phyloP scores from a whole-genome alignment of 805 yeast genomes.

The Zygoascus bituminiphila region DNA sequence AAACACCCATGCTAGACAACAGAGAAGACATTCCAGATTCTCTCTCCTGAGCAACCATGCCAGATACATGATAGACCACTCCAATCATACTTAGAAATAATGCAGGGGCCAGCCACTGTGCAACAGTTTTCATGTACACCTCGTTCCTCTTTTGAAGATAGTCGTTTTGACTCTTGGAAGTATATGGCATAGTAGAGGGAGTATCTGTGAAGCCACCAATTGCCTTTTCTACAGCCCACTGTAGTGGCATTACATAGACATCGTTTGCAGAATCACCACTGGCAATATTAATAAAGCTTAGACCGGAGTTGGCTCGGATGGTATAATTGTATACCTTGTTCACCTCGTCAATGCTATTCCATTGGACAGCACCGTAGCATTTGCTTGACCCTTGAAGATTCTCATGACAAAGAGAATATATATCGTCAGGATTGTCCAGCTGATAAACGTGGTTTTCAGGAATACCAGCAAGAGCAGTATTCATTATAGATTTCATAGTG shows the following conservation, averaged over 20 bases:
- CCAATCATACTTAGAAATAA: conserved; percentile 30
- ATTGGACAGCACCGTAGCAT: conserved; percentile 30
- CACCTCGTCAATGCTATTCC: conserved; percentile 25
- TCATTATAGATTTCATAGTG: conserved; percentile 24
- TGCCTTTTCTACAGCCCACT: conserved; percentile 29
- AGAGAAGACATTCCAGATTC: conserved; percentile 27
- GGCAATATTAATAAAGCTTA: conserved; percentile 21
- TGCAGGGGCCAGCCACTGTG: conserved; percentile 29
- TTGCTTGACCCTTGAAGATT: conserved; percentile 27
- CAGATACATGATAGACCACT: conserved; percentile 30
- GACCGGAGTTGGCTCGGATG: conserved; percentile 29
- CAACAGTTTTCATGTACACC: conserved; percentile 22
- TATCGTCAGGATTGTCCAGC: conserved; percentile 19
- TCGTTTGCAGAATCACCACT: conserved; percentile 25
- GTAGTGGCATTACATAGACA: conserved; percentile 27
- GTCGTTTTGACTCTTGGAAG: conserved; percentile 22
- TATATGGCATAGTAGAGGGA: conserved; percentile 27
- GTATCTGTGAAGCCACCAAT: conserved; percentile 21
- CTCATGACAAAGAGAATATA: conserved; percentile 24
- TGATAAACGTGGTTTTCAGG: conserved; percentile 22
- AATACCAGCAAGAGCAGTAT: conserved; percentile 24
- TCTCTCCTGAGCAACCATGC: conserved; percentile 28
- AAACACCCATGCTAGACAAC: conserved; percentile 28
- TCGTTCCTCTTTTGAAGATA: conserved; percentile 21
- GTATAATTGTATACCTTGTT: conserved; percentile 28